phyloP scores from a whole-genome alignment of 2,329 filamentous ascomycete species.

The Balansia obtecta region DNA sequence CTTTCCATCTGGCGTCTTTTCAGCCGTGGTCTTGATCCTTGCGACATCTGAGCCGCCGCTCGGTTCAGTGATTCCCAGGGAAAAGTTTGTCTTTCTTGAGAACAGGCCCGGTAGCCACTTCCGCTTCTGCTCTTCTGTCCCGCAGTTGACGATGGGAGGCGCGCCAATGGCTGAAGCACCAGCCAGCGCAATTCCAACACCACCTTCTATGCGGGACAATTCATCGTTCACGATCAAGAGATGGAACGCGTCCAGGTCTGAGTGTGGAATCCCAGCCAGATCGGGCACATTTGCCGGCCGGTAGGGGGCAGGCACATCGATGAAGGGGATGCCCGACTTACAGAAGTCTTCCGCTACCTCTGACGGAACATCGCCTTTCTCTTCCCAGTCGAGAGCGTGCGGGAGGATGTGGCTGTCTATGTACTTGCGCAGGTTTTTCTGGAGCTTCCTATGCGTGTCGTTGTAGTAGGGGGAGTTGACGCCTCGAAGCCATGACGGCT shows the following conservation, averaged over 20 bases:
- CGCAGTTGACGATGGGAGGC: conserved; percentile 51
- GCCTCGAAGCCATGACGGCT: conserved; percentile 18
- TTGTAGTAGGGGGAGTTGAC: conserved; percentile 45
- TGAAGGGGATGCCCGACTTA: conserved; percentile 25
- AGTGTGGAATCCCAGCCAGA: conserved; percentile 30
- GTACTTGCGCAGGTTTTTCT: conserved; percentile 43
- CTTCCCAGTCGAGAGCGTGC: conserved; percentile 51
- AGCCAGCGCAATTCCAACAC: conserved; percentile 43
- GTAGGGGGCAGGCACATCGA: conserved; percentile 24
- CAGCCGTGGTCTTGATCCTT: conserved; percentile 47
- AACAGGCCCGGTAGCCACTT: conserved; percentile 48
- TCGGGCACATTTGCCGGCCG: conserved; percentile 15
- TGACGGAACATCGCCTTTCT: conserved; percentile 36
- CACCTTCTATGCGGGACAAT: conserved; percentile 38
- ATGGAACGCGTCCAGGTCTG: conserved; percentile 45
- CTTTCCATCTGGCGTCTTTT: conserved; percentile 27
- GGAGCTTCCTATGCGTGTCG: conserved; percentile 44
- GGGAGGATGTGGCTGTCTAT: conserved; percentile 46
- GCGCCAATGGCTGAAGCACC: conserved; percentile 50
- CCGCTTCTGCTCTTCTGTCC: conserved; percentile 33
- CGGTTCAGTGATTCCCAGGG: conserved; percentile 53
- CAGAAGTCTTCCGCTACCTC: conserved; percentile 24
- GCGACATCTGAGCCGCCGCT: conserved; percentile 51
- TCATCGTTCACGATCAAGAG: conserved; percentile 44
- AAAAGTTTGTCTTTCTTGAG: conserved; percentile 46